A percentile compares a stretch with the other conserved stretches of the same genome.
These are phyloP conservation scores for Butyriboletus loyo DNA, from an alignment of 768 basidiomycete genomes.

Conservation along the genomic window DNA sequence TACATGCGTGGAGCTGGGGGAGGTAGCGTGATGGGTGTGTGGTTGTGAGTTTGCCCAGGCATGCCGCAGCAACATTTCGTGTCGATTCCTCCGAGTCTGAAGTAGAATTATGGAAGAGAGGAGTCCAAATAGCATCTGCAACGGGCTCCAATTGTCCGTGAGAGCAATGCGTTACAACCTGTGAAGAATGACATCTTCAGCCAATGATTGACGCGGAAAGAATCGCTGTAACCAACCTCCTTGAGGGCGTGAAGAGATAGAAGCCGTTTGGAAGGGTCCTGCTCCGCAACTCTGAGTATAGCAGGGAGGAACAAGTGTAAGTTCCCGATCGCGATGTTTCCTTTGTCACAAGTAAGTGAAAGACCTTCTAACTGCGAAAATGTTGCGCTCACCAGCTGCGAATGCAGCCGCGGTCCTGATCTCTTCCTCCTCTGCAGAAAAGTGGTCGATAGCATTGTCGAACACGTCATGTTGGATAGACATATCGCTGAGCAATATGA, in stretches of 20 bases:
- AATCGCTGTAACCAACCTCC: conserved; percentile 51
- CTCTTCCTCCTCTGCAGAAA: conserved; percentile 79
- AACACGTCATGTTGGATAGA: conserved; percentile 79
- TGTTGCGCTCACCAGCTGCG: conserved; percentile 64
- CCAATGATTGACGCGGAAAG: background rate
- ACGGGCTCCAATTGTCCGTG: conserved; percentile 80
- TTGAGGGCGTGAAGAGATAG: conserved; percentile 90
- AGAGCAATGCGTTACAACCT: conserved; percentile 92
- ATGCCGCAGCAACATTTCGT: conserved; percentile 93
- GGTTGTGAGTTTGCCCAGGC: conserved; percentile 91
- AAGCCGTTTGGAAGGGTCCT: conserved; percentile 73
- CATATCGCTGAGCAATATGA: conserved; percentile 66
- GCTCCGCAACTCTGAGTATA: conserved; percentile 76
- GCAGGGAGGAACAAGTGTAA: conserved; percentile 81
- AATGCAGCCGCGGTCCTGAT: conserved; percentile 90
- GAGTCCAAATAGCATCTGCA: conserved; percentile 88
- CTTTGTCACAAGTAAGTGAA: conserved; percentile 35
- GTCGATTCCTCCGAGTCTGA: conserved; percentile 82
- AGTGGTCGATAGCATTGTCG: conserved; percentile 65
- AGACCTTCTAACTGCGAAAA: background rate
- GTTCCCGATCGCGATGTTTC: conserved; percentile 95
- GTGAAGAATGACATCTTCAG: background rate
- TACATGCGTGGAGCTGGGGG: conserved; percentile 85
- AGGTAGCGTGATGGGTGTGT: conserved; percentile 89
- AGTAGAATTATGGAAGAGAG: conserved; percentile 88